Base-by-base conservation (phyloP, 2,329 filamentous ascomycete species). In the Tolypocladium pustulatum region DNA sequence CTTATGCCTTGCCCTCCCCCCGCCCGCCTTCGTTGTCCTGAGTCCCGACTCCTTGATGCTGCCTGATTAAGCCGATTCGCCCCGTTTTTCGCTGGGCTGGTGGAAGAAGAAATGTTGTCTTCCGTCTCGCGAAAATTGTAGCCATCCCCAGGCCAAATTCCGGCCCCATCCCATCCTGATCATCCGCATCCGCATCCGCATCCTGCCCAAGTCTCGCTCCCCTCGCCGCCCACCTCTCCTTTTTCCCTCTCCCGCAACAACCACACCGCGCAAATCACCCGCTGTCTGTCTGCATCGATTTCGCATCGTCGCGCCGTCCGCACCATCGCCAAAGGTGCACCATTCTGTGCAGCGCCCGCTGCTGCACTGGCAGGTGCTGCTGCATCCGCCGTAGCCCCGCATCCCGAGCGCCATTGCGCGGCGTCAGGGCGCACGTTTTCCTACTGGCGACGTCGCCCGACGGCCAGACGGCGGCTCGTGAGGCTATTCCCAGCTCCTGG, bases 401-500 rank as follows among this genome's bases (percentile, higher is more conserved):
- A 59, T 56, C 55, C 40, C 54, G 56, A 58, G 54, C 57, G 56
- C 36, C 54, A 67, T 67, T 71, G 65, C 56, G 60, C 57, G 49
- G 25, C 52, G 30, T 52, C 51, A 64, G 54, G 38, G 53, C 57
- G 51, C 52, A 30, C 30, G 49, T 22, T 53, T n/a, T 2, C 30
- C 32, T 59, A 51, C 53, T 56, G 41, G 56, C 38, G 59, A 58
- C 57, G 64, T 67, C 58, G 65, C 65, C 63, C 61, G 63, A 65
- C 60, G 61, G 57, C 61, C 55, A 60, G 53, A 61, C 58, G 38
- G 59, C 57, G 60, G 62, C 59, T 66, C 62, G 70, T 75, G 73
- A 75, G 70, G 73, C 71, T 75, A 75, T 75, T 75, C 73, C 65
- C 71, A 73, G 62, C 56, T 61, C 54, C 56, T 57, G 56, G 41